Evolutionary conservation across 352 stramenopile species (phyloP), one percentile per base, ranked within the genome.

Genomic region (Globisporangium nagaii): DNA sequence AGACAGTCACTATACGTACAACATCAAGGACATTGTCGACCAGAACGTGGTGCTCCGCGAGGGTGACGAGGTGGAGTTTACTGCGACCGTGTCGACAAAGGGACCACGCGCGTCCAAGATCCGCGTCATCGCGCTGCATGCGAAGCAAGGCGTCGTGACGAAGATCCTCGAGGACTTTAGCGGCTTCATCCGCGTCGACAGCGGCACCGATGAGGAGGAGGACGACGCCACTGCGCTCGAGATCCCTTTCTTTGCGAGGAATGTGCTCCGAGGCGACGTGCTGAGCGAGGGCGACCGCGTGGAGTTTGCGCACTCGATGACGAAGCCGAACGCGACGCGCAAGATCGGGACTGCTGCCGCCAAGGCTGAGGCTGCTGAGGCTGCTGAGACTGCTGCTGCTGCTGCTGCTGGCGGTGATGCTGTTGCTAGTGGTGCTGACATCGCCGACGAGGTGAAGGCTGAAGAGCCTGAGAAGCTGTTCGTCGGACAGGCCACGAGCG

Each of bases 51-150:
- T 93, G 45, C 52, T 93, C 13, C 82, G 79, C 36, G 74, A 90
- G 30, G 82, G 79, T 1, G 82, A 93, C 41, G 70, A 86, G 46
- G 73, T 93, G 32, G 73, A 84, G 55, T 93, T 90, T 44, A 47
- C 80, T 24, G 60, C 79, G 39, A 65, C 75, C 19, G 55, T 62
- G 22, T 67, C 60, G 4, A 45, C 65, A 0, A 90, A 88, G 57
- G 75, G 68, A 0, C 57, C 71, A 39, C 74, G 71, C 11, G 82
- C 82, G 8, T 67, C 64, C 47, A 71, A 84, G 41, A 73, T 93
- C 43, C 68, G 65, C 15, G 55, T 93, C 1, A 13, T 90, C 4
- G 50, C 56, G 22, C 85, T 74, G 6, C 73, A 81, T 34, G 70
- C 82, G 1, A 73, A 79, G 49, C 66, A 84, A 45, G 82, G 82